A percentile compares a stretch with the other conserved stretches of the same genome.
These are phyloP conservation scores for Peterozyma xylosa DNA, from an alignment of 805 yeast genomes.

Conservation along the genomic window DNA sequence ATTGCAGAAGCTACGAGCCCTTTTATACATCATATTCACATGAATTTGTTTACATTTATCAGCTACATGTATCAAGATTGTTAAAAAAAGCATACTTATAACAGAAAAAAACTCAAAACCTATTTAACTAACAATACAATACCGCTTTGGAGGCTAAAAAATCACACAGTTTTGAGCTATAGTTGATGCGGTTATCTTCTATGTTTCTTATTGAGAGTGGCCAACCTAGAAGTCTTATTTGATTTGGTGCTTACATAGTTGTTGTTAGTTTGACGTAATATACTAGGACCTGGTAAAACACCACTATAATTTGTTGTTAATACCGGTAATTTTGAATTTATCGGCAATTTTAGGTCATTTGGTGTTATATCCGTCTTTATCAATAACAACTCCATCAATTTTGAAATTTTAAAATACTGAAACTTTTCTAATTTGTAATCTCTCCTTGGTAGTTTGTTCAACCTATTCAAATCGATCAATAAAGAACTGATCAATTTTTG, in stretches of 20 bases:
- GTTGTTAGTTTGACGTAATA: not conserved
- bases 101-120: too few relatives aligned
- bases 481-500: conserved; percentile 33
- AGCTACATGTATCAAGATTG: too few relatives aligned
- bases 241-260: not conserved
- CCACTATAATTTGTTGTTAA: conserved; percentile 72
- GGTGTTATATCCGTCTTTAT: conserved; percentile 21
- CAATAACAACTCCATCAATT: conserved; percentile 34
- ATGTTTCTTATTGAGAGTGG: conserved; percentile 7
- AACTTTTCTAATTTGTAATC: conserved; percentile 24
- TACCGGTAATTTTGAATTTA: conserved; percentile 48
- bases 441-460: conserved; percentile 1
- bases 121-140: too few relatives aligned
- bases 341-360: conserved; percentile 24
- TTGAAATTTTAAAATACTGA: conserved; percentile 33
- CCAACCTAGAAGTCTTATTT: conserved; percentile 4
- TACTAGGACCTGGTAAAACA: conserved; percentile 55
- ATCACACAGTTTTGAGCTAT: too few relatives aligned
- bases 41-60: too few relatives aligned
- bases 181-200: conserved; percentile 1
- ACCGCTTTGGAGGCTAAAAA: too few relatives aligned
- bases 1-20: too few relatives aligned
- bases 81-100: too few relatives aligned
- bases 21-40: too few relatives aligned
- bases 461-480: conserved; percentile 38